Percentiles rank a stretch among this genome's conserved stretches.
These are phyloP conservation scores for Houttuynia cordata DNA, from an alignment of 164 flowering plant genomes.

Conservation along the genomic window DNA sequence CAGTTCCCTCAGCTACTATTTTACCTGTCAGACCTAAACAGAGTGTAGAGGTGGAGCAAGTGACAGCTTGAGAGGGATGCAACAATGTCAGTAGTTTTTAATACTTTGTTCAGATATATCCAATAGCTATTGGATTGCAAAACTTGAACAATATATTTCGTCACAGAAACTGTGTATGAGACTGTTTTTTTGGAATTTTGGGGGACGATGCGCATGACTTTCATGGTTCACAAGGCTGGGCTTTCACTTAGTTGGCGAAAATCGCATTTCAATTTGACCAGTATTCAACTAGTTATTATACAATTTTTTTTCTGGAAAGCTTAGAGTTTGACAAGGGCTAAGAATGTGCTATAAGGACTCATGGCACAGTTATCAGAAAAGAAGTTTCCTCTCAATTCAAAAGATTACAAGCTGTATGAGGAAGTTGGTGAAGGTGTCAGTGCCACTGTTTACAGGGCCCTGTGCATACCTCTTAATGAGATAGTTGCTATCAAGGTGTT, in stretches of 20 bases:
- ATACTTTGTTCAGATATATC: too few relatives aligned
- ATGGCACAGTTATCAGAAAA: conserved; percentile 42
- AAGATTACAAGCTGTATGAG: conserved; percentile 70
- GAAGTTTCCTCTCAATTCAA: conserved; percentile 53
- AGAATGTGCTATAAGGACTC: conserved; percentile 25
- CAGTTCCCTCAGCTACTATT: too few relatives aligned
- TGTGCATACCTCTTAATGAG: conserved; percentile 74
- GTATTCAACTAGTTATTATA: conserved; percentile 3
- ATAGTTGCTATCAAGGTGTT: conserved; percentile 87
- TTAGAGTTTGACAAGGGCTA: conserved; percentile 11
- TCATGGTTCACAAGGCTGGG: conserved; percentile 10
- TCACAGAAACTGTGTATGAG: neutral
- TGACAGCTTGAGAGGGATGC: too few relatives aligned
- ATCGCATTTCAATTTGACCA: conserved; percentile 17
- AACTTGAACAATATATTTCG: neutral
- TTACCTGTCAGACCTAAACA: neutral
- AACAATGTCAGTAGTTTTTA: neutral
- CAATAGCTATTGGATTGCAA: neutral
- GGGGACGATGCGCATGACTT: neutral
- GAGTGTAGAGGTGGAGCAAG: neutral
- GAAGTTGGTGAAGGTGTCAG: conserved; percentile 94
- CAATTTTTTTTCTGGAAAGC: neutral
- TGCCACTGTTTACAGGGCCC: conserved; percentile 84
- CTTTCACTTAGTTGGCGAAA: conserved; percentile 35
- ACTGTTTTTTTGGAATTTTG: neutral